Percentiles rank a stretch among this genome's conserved stretches.
Evolutionary conservation across 768 basidiomycete species (phyloP).

Genomic region (Calocera cornea): DNA sequence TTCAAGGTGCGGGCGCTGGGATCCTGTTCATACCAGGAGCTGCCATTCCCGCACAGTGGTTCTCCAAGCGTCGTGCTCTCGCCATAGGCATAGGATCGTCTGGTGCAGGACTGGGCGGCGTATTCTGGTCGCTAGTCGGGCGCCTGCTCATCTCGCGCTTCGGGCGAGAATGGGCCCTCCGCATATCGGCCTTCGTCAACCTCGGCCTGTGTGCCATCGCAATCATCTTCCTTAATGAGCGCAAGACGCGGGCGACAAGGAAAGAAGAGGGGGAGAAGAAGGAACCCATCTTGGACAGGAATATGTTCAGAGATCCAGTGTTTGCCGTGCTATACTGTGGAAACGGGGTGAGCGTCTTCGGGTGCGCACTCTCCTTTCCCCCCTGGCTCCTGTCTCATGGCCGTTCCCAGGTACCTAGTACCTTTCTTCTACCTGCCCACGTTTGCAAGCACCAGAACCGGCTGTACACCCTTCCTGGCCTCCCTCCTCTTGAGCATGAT

Average conservation of each 20-base stretch:
- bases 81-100: neutral
- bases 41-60: neutral
- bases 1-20: neutral
- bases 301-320: neutral
- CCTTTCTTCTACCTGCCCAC: constrained; percentile 1
- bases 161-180: neutral
- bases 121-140: neutral
- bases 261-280: neutral
- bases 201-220: neutral
- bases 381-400: no score
- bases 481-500: constrained; percentile 4
- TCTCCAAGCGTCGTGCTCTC: neutral
- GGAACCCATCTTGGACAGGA: neutral
- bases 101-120: neutral
- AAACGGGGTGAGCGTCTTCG: neutral
- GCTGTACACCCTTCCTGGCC: neutral
- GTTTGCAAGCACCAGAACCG: neutral
- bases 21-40: neutral
- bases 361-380: neutral
- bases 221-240: neutral
- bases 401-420: neutral
- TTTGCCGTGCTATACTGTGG: neutral
- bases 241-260: neutral
- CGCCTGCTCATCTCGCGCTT: neutral
- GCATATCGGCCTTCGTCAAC: neutral